A percentile compares a stretch with the other conserved stretches of the same genome.
These are phyloP conservation scores for Pseudevernia furfuracea DNA, from an alignment of 495 filamentous ascomycete species.

Conservation along the genomic window DNA sequence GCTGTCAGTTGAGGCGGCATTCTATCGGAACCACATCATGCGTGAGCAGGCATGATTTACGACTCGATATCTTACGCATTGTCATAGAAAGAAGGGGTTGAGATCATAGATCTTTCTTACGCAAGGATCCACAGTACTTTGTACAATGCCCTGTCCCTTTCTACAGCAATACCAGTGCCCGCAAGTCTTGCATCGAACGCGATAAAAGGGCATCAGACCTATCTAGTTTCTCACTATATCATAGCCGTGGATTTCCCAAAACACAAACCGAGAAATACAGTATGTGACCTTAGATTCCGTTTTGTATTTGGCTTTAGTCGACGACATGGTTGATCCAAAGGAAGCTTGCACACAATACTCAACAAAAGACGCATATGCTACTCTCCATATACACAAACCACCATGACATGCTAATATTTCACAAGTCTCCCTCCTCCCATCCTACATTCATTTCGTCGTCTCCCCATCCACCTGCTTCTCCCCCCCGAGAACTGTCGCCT, in stretches of 20 bases:
- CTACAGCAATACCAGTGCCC: too few species aligned
- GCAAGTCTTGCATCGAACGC: too few species aligned
- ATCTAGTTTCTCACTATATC: too few species aligned
- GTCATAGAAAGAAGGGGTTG: not conserved
- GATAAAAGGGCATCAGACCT: too few species aligned
- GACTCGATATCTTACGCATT: not conserved
- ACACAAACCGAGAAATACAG: too few species aligned
- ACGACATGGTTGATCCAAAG: too few species aligned
- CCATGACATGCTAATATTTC: not conserved
- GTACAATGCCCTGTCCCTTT: too few species aligned
- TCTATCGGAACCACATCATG: not conserved
- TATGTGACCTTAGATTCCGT: too few species aligned
- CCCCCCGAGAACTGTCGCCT: conserved; percentile 18
- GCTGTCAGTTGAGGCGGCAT: not conserved
- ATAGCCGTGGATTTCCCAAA: too few species aligned
- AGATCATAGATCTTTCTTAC: not conserved
- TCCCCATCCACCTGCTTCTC: conserved; percentile 11
- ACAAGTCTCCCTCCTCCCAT: not conserved
- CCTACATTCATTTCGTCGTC: not conserved
- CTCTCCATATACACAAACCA: not conserved
- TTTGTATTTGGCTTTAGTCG: too few species aligned
- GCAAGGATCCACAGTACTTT: not conserved
- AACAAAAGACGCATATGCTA: not conserved
- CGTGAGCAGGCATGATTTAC: not conserved
- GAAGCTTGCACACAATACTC: too few species aligned